A percentile compares a stretch with the other conserved stretches of the same genome.
These are phyloP conservation scores for Glycine soja DNA, from an alignment of 306 rosid genomes.

Conservation along the genomic window DNA sequence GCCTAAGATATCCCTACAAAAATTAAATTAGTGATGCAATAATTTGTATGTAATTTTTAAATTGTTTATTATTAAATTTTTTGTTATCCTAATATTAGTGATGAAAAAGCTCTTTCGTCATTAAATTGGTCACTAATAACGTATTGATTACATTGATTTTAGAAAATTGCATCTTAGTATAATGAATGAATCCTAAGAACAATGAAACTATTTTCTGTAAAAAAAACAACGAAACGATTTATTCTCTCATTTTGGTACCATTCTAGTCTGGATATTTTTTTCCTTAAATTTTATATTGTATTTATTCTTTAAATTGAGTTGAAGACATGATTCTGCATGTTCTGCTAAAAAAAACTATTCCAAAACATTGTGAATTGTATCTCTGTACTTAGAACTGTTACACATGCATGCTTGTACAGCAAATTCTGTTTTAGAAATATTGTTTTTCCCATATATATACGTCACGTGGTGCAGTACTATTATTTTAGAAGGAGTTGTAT, in stretches of 20 bases:
- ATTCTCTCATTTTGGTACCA: background rate
- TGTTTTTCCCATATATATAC: conserved; percentile 3
- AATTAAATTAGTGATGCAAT: too few species aligned
- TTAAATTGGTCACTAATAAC: too few species aligned
- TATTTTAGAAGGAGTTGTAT: conserved; percentile 4
- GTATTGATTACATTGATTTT: too few species aligned
- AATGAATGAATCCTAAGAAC: background rate
- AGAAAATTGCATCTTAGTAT: too few species aligned
- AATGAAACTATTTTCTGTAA: too few species aligned
- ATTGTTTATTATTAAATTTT: too few species aligned
- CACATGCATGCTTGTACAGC: conserved; percentile 17
- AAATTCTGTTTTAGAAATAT: conserved; percentile 23
- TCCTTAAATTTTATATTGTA: background rate
- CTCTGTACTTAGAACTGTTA: conserved; percentile 28
- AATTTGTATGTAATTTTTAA: too few species aligned
- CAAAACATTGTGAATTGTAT: conserved; percentile 12
- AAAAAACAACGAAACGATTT: background rate
- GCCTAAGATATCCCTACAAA: background rate
- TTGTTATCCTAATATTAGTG: too few species aligned
- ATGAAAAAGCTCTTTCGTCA: too few species aligned
- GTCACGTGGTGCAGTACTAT: conserved; percentile 36
- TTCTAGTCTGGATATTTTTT: background rate
- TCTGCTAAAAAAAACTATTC: conserved; percentile 18
- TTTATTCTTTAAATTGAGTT: background rate
- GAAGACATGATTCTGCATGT: conserved; percentile 19